Percentiles rank a stretch among this genome's conserved stretches.
These are phyloP conservation scores for Cyclotella cryptica DNA, from an alignment of 108 stramenopile species.

Conservation along the genomic window DNA sequence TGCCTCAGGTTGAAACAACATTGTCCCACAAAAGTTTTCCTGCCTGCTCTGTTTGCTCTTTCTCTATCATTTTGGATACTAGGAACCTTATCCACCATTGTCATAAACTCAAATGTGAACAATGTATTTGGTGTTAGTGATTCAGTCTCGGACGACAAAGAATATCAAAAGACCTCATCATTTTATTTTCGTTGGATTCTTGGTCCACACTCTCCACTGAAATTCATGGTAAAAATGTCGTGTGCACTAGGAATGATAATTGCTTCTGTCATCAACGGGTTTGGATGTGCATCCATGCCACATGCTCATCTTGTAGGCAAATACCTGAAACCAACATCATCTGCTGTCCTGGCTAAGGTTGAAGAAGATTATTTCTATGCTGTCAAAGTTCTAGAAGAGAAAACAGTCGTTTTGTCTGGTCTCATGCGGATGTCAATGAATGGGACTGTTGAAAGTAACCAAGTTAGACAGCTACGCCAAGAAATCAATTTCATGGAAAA, in stretches of 20 bases:
- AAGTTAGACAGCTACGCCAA: constrained; percentile 51
- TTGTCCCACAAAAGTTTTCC: constrained; percentile 11
- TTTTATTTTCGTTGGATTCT: not conserved
- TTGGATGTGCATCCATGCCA: constrained; percentile 83
- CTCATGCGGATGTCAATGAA: constrained; percentile 18
- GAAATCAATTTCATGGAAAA: constrained; percentile 73
- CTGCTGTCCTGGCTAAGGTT: constrained; percentile 54
- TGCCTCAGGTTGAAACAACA: constrained; percentile 9
- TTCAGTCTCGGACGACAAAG: not conserved
- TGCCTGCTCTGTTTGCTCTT: not conserved
- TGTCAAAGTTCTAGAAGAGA: constrained; percentile 36
- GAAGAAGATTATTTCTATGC: constrained; percentile 63
- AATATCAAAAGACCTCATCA: constrained; percentile 5
- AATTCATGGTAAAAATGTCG: constrained; percentile 63
- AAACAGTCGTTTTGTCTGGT: constrained; percentile 27
- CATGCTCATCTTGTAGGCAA: constrained; percentile 69
- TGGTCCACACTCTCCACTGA: constrained; percentile 18
- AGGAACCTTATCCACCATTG: constrained; percentile 48
- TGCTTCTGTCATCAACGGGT: constrained; percentile 78
- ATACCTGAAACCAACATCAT: constrained; percentile 64
- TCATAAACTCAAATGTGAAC: constrained; percentile 33
- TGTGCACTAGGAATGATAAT: constrained; percentile 69
- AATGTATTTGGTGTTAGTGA: not conserved
- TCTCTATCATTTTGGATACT: constrained; percentile 23
- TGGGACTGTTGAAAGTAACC: constrained; percentile 40